A percentile compares a stretch with the other conserved stretches of the same genome.
Conservation (phyloP, 352 stramenopile genomes). For the Globisporangium sylvaticum region DNA sequence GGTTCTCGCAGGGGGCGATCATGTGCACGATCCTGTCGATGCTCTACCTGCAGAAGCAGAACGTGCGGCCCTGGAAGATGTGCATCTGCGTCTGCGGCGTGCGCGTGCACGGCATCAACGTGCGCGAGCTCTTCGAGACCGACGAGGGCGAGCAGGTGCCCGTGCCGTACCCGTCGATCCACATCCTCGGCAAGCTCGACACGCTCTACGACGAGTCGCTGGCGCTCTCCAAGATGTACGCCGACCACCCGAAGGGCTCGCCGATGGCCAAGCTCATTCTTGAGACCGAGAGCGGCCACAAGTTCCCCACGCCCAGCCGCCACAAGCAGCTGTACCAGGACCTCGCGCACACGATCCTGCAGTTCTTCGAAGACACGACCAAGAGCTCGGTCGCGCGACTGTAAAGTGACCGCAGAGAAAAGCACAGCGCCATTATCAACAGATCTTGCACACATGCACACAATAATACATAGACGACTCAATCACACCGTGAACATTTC, state of each 20-base stretch:
- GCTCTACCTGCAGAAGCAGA: slow-evolving; percentile 30
- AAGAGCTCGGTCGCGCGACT: slow-evolving; percentile 28
- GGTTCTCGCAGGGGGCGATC: slow-evolving; percentile 55
- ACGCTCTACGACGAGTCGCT: slow-evolving; percentile 40
- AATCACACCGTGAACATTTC: too few relatives aligned
- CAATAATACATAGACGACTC: background rate
- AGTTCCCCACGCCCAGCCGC: slow-evolving; percentile 56
- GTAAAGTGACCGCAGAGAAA: slow-evolving; percentile 4
- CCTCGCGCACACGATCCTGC: slow-evolving; percentile 35
- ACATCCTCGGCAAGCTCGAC: slow-evolving; percentile 51
- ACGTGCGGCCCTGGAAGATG: slow-evolving; percentile 30
- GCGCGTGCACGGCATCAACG: slow-evolving; percentile 28
- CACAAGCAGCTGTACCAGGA: slow-evolving; percentile 42
- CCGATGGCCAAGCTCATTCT: slow-evolving; percentile 27
- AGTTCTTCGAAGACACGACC: slow-evolving; percentile 38
- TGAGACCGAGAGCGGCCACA: slow-evolving; percentile 54
- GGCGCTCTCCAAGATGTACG: slow-evolving; percentile 42
- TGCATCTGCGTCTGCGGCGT: slow-evolving; percentile 46
- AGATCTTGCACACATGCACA: background rate
- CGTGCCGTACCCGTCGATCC: slow-evolving; percentile 40
- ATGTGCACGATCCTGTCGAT: slow-evolving; percentile 40
- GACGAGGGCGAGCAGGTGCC: slow-evolving; percentile 15
- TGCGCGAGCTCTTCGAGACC: slow-evolving; percentile 33
- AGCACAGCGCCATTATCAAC: background rate
- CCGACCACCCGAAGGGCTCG: slow-evolving; percentile 27